Evolutionary conservation across 1,284 basidiomycete genomes (phyloP), one percentile per base, ranked within the genome.

Genomic region (Chondrostereum purpureum): DNA sequence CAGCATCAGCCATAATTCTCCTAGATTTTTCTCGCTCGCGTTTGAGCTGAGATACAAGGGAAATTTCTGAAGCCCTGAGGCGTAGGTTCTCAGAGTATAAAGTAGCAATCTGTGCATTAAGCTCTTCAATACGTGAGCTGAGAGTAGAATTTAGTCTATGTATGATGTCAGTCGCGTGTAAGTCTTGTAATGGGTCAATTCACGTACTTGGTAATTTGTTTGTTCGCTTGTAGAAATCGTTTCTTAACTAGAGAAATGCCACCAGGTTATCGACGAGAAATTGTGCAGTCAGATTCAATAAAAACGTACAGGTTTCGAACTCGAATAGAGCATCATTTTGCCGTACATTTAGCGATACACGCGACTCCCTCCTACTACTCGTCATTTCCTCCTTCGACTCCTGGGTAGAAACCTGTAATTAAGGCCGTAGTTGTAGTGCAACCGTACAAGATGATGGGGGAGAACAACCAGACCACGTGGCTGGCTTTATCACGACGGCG

Each of bases 171-270:
- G 42, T 47, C 23, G 39, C 27, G 18, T 16, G 37, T 5, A 23
- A 14, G 14, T 8, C 18, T 35, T 12, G 20, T 39, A 13, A 40
- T 34, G 21, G 21, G 17, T n/a, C 53, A 57, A 13, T 23, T 27
- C 31, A 59, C 72, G 19, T 54, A 88, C 85, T 89, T 90, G 20
- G 88, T 88, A 58, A 90, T 90, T 64, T 89, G 87, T 65, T 88
- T 90, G 68, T 90, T 90, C 47, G 86, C 86, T 46, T 88, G 80
- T 18, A 90, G 73, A 57, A 89, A 90, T 67, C 88, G 89, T 80
- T 87, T 88, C 79, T 89, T 90, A 72, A 89, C 87, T 90, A 60
- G 45, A 50, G 45, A 50, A 49, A 55, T 58, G 60, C 59, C 62
- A 68, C 58, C 53, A 39, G 57, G 55, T 44, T 60, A 62, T 54